These are phyloP conservation scores for Macrocybe gigantea DNA, from an alignment of 768 basidiomycete genomes.

Conservation along the genomic window DNA sequence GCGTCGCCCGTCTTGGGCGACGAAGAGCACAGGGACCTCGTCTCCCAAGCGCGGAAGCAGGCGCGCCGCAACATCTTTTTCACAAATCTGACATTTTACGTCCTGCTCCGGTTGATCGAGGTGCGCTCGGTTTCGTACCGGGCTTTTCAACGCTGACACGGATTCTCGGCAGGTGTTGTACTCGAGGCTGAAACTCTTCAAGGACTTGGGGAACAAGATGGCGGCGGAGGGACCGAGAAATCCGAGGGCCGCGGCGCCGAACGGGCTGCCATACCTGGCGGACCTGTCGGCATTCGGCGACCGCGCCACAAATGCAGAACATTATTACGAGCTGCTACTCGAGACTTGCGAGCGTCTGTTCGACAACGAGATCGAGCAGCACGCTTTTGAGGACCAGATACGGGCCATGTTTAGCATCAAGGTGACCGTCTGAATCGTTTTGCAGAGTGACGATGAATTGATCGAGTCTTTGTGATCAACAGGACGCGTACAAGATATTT, in stretches of 20 bases:
- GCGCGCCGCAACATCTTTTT: slow-evolving; percentile 64
- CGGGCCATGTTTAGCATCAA: slow-evolving; percentile 81
- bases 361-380: slow-evolving; percentile 86
- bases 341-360: slow-evolving; percentile 88
- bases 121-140: slow-evolving; percentile 35
- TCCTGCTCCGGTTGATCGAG: slow-evolving; percentile 79
- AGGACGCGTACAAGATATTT: slow-evolving; percentile 86
- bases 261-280: slow-evolving; percentile 22
- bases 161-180: slow-evolving; percentile 60
- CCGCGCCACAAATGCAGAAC: slow-evolving; percentile 41
- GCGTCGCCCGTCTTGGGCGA: slow-evolving; percentile 57
- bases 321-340: slow-evolving; percentile 80
- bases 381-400: slow-evolving; percentile 87
- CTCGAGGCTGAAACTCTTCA: slow-evolving; percentile 74
- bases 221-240: slow-evolving; percentile 19
- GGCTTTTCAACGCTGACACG: slow-evolving; percentile 2
- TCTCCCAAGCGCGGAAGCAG: not conserved
- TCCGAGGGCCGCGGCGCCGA: slow-evolving; percentile 16
- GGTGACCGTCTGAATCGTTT: slow-evolving; percentile 28
- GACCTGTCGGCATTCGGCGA: slow-evolving; percentile 24
- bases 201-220: slow-evolving; percentile 53
- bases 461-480: not conserved
- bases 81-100: slow-evolving; percentile 86
- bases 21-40: slow-evolving; percentile 27
- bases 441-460: not conserved